Base-by-base conservation (phyloP, 129 eudicot genomes). In the Flaveria ramosissima region DNA sequence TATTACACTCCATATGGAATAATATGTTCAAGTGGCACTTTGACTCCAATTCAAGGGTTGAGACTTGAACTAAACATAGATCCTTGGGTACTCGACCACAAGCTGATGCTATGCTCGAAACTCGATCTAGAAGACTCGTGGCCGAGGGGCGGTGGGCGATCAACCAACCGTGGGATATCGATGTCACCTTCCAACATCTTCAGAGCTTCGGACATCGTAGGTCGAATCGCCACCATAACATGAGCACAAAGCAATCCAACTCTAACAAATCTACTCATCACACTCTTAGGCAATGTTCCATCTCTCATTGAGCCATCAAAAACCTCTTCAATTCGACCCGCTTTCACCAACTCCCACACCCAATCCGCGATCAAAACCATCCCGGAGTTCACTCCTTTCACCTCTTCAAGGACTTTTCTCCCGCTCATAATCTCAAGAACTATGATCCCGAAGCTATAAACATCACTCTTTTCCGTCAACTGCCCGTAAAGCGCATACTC, bases 171-270 rank as follows among this genome's bases (percentile, higher is more conserved):
- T 0, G 93, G 96, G 52, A 88, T 84, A 56, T 87, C 92, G 6
- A 90, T 83, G 53, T 90, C 96, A 4, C 96, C 92, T 80, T 90
- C 96, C 24, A 90, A 84, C 92, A 90, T 90, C 83, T 83, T 90
- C 3, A 90, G 78, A n/a, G 92, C 96, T 72, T 90, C 92, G 1
- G 81, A 82, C 45, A 87, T 84, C 63, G 90, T 87, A 15, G 96
- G 96, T n/a, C 96, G 84, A 42, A 90, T 80, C 1, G 91, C 93
- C 59, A 88, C 96, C 92, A 88, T 90, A 7, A 83, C 86, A 83
- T 90, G 96, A 65, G 93, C 88, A 83, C 96, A 90, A 23, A 90
- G 88, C 3, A 90, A 76, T 2, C 96, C 96, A 52, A 90, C 91
- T 27, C 61, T 83, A 47, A 88, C 91, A 74, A 84, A 90, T 71